Evolutionary conservation across 441 rosid genomes (phyloP).

Genomic region (Bocquillonia castaneifolia): DNA sequence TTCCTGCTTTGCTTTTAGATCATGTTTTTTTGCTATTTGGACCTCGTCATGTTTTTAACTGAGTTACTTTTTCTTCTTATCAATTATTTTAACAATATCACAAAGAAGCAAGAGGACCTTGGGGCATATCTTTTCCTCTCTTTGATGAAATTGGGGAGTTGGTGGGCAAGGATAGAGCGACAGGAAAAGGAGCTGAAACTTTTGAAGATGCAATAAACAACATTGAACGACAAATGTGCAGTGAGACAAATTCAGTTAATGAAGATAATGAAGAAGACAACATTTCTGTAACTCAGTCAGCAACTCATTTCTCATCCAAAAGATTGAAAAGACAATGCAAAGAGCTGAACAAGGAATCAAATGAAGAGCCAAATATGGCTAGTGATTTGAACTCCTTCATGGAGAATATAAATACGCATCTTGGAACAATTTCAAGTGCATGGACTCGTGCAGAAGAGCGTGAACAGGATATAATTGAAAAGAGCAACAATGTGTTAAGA

Average conservation of each 20-base stretch:
- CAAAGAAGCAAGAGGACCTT: background rate
- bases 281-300: background rate
- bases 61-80: no score
- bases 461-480: background rate
- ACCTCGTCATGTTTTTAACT: no score
- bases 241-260: background rate
- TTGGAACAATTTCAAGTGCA: background rate
- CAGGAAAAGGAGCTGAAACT: background rate
- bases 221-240: background rate
- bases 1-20: no score
- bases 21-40: no score
- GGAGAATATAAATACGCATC: background rate
- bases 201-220: background rate
- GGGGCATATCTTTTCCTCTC: background rate
- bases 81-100: no score
- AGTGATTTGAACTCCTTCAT: background rate
- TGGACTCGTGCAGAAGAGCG: background rate
- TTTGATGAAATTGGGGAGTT: background rate
- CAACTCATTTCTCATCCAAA: background rate
- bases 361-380: background rate
- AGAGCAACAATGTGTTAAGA: background rate
- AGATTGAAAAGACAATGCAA: background rate
- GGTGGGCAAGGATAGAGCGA: background rate
- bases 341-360: background rate
- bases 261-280: background rate